Evolutionary conservation across 2,329 filamentous ascomycete species (phyloP), one percentile per base, ranked within the genome.

Genomic region (Helminthosporium solani): DNA sequence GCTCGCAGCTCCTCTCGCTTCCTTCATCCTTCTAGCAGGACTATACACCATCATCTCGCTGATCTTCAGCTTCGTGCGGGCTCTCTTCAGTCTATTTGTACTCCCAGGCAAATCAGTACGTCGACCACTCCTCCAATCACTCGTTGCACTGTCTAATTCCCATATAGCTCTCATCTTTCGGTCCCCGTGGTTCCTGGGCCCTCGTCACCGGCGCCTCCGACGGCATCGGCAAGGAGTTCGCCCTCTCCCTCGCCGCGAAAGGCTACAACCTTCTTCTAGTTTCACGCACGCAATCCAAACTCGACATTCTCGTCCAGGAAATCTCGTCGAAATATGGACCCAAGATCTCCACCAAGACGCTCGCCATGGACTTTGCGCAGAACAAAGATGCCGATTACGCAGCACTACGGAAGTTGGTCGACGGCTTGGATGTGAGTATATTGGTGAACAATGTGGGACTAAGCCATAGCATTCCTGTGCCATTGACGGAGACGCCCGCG

Each of bases 401-500:
- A 45, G 79, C 80, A 37, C 78, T 99, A 39, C 81, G 83, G 56
- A 75, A 81, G 53, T 71, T 89, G 19, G 75, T 96, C 40, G 72
- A 82, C 16, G 86, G 80, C 7, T 81, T 95, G 31, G 91, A 96
- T 56, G 76, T 99, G 20, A 85, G 86, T 35, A 87, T 99, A 51
- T 76, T 99, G 53, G 80, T 99, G 78, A 99, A 99, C 80, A 99
- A 99, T 63, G 94, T 99, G 44, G 94, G 94, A 55, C 86, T 90
- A 70, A 95, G 88, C 72, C 94, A 99, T 77, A 86, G 80, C 70
- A 96, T 97, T 44, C 94, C 94, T 2, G 90, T 95, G 0, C 81
- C 90, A 0, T 99, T 99, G 74, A 75, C 87, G 40, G 81, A 89
- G 62, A 97, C 92, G 0, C 73, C 84, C 11, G 79, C 84, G 64